A percentile compares a stretch with the other conserved stretches of the same genome.
phyloP scores from a whole-genome alignment of 2,329 filamentous ascomycete species.

The Trichoderma sp. region DNA sequence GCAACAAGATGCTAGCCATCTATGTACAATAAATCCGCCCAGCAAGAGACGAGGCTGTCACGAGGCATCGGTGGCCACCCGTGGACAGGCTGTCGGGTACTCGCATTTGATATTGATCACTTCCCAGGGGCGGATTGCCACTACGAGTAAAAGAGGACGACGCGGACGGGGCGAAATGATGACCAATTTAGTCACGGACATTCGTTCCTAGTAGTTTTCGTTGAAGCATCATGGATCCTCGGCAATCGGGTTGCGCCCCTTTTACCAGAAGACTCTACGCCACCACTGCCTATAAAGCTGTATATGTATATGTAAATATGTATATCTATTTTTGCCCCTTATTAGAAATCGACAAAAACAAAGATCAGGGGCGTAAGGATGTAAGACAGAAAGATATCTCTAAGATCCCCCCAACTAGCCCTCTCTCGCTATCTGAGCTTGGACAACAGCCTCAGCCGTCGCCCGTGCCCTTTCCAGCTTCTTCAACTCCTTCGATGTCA shows the following conservation, averaged over 20 bases:
- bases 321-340: not conserved
- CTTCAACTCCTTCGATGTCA: slow-evolving; percentile 50
- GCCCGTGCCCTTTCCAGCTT: slow-evolving; percentile 42
- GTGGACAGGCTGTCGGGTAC: not conserved
- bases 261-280: not conserved
- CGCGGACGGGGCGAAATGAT: not conserved
- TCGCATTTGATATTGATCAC: not conserved
- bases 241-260: not conserved
- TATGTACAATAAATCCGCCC: not conserved
- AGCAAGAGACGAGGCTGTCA: not conserved
- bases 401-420: not conserved
- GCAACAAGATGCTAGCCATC: not conserved
- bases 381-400: not conserved
- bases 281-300: not conserved
- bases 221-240: slow-evolving; percentile 3
- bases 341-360: not conserved
- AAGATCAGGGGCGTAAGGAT: not conserved
- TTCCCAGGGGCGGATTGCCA: not conserved
- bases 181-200: not conserved
- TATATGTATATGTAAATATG: not conserved
- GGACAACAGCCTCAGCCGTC: slow-evolving; percentile 37
- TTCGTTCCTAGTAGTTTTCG: slow-evolving; percentile 7
- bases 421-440: slow-evolving; percentile 14
- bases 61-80: not conserved
- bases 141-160: not conserved